Base-by-base conservation (phyloP, 805 yeast genomes). In the Komagataella ulmi region DNA sequence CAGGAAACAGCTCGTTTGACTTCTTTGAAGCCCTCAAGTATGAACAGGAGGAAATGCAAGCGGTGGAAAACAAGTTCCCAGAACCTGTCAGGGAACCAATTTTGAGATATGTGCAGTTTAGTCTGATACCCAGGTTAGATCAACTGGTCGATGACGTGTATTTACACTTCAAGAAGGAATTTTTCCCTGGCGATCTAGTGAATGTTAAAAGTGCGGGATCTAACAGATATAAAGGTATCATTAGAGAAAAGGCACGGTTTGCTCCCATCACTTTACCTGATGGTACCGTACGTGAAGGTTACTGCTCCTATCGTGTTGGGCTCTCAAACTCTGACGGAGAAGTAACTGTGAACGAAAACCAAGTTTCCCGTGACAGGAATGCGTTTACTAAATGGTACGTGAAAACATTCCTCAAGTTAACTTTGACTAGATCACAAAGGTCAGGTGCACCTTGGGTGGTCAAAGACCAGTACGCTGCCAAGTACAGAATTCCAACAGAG, bases 371-470 rank as follows among this genome's bases (percentile, higher is more conserved):
- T 56, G 97, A 91, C 61, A 75, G 97, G 54, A 83, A 84, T 54
- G 75, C 84, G 51, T 90, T 89, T 69, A 90, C 97, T 7, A 93
- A 91, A 65, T 84, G 90, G 79, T 76, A 85, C 51, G 85, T 93
- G 44, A 85, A 90, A 64, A 83, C 96, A n/a, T 83, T 93, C 63
- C 75, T 90, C 62, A 86, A 90, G 66, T 75, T 86, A 63, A 76
- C 88, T 47, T 75, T 88, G 62, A 74, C 85, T 6, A 79, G 96
- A 52, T 86, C 90, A 1, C 76, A 83, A 51, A 87, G 85, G 73
- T 73, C 83, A 46, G 97, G 98, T 3, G 91, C 97, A 2, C 98
- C 98, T 2, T 93, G 98, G 98, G 81, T 91, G 18, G 93, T 93
- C 14, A 85, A 83, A 61, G 80, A 79, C 23, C 81, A 83, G 57